phyloP scores from a whole-genome alignment of 306 rosid species.

The Prinsepia uniflora region DNA sequence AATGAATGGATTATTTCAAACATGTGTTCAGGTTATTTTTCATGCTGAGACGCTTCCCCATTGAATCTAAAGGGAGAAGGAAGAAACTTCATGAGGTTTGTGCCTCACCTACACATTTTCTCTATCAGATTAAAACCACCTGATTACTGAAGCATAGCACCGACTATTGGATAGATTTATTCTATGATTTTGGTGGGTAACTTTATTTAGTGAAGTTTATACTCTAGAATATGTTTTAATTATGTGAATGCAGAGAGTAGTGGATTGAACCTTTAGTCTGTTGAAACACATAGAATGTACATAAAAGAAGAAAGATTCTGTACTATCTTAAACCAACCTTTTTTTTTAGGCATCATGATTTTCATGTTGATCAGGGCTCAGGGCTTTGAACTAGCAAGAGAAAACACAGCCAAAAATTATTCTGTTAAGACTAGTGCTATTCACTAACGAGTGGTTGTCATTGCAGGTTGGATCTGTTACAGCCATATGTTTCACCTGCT shows the following conservation, averaged over 20 bases:
- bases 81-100: slow-evolving; percentile 95
- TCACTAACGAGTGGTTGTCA: slow-evolving; percentile 22
- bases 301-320: no score
- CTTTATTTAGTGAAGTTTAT: background rate
- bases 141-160: background rate
- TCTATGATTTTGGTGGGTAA: background rate
- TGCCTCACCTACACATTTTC: slow-evolving; percentile 26
- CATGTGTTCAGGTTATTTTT: slow-evolving; percentile 61
- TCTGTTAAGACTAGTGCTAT: background rate
- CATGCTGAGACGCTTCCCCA: slow-evolving; percentile 97
- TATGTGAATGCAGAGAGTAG: background rate
- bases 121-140: slow-evolving; percentile 15
- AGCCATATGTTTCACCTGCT: slow-evolving; percentile 94
- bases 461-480: slow-evolving; percentile 97
- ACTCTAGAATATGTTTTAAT: background rate
- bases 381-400: background rate
- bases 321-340: background rate
- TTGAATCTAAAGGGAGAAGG: slow-evolving; percentile 97
- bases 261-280: background rate
- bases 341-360: background rate
- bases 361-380: slow-evolving; percentile 3
- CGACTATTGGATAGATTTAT: background rate
- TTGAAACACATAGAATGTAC: background rate
- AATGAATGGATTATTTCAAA: slow-evolving; percentile 1
- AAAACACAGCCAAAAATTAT: background rate